phyloP scores from a whole-genome alignment of 176 grass and related monocot species.

The Hyparrhenia diplandra region DNA sequence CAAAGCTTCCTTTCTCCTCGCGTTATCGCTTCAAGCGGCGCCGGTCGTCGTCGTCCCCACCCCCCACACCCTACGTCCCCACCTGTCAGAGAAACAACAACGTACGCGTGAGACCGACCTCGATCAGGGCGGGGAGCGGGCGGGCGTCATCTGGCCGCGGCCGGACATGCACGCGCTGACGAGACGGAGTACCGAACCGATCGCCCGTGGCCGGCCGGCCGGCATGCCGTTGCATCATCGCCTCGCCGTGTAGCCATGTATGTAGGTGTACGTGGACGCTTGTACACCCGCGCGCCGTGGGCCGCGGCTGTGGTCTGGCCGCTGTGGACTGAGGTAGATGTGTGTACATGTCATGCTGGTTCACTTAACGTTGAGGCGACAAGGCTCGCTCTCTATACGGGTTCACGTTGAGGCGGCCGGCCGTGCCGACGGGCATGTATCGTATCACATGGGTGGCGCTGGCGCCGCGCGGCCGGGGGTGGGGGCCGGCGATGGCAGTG shows the following conservation, averaged over 20 bases:
- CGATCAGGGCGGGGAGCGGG: neutral
- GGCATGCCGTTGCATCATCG: neutral
- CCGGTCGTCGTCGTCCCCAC: neutral
- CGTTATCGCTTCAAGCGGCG: neutral
- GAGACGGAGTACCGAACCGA: constrained; percentile 12
- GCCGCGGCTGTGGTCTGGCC: constrained; percentile 26
- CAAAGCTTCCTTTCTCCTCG: constrained; percentile 30
- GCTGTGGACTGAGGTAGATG: constrained; percentile 25
- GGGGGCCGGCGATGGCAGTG: no score
- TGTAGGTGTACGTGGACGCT: constrained; percentile 24
- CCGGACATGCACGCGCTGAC: no score
- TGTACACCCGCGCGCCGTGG: neutral
- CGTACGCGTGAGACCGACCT: neutral
- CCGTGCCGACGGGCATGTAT: no score
- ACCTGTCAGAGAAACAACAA: neutral
- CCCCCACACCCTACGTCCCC: no score
- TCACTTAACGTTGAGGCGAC: no score
- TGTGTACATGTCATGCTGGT: no score
- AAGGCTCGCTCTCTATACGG: no score
- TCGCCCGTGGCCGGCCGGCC: neutral
- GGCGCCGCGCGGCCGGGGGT: no score
- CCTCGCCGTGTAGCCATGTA: no score
- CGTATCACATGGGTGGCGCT: no score
- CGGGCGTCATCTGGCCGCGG: neutral
- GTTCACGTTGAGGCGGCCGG: no score